These are phyloP conservation scores for Malbranchea zuffiana DNA, from an alignment of 2,329 filamentous ascomycete species.

Conservation along the genomic window DNA sequence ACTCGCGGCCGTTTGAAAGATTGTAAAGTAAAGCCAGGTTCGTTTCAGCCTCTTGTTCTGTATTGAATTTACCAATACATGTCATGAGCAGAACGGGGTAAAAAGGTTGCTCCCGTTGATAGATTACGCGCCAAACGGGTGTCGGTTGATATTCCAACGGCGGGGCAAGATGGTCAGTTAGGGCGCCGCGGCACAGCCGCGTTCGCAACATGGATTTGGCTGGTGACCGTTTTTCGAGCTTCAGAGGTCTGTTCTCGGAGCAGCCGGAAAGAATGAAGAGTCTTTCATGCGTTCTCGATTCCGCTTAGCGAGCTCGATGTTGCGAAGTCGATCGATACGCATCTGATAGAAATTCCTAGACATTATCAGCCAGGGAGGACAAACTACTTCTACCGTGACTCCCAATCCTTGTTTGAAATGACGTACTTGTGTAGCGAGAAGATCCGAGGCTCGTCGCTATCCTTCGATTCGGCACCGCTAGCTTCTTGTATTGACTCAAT, in stretches of 20 bases:
- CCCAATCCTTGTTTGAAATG: neutral
- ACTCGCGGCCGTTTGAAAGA: too few relatives aligned
- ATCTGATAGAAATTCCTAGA: constrained; percentile 73
- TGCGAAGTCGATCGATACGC: constrained; percentile 65
- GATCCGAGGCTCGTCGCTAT: constrained; percentile 61
- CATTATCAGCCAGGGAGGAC: constrained; percentile 7
- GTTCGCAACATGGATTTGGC: too few relatives aligned
- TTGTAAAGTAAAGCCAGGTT: too few relatives aligned
- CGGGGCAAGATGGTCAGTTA: too few relatives aligned
- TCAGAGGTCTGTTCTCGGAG: constrained; percentile 51
- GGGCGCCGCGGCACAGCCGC: too few relatives aligned
- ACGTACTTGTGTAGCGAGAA: constrained; percentile 71
- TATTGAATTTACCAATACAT: too few relatives aligned
- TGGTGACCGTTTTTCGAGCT: neutral
- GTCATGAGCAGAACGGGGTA: too few relatives aligned
- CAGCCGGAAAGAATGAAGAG: constrained; percentile 71
- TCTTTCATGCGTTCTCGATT: constrained; percentile 72
- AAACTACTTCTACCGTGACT: neutral
- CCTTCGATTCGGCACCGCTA: constrained; percentile 23
- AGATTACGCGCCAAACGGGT: too few relatives aligned
- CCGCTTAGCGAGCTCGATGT: constrained; percentile 65
- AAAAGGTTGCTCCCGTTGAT: too few relatives aligned
- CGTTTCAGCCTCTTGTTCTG: too few relatives aligned
- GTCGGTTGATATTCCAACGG: too few relatives aligned
- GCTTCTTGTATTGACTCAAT: constrained; percentile 39